phyloP scores from a whole-genome alignment of 768 basidiomycete species.

The Mycena vulgaris region DNA sequence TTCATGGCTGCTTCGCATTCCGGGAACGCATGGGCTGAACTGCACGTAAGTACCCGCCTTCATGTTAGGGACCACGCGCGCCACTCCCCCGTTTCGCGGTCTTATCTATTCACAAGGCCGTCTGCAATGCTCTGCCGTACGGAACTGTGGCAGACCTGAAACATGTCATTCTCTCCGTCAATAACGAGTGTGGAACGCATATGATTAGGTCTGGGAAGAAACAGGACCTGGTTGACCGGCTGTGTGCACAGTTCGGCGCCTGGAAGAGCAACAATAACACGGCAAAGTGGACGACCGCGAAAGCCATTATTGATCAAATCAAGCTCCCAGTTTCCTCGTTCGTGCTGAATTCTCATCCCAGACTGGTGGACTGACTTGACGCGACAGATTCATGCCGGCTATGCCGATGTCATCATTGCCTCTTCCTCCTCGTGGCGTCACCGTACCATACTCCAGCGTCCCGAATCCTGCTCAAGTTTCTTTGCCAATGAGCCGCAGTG shows the following conservation, averaged over 20 bases:
- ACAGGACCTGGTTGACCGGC: constrained; percentile 30
- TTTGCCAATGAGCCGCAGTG: constrained; percentile 20
- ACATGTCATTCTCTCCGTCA: constrained; percentile 23
- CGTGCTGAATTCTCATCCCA: neutral
- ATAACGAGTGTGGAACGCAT: constrained; percentile 13
- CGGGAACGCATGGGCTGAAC: constrained; percentile 4
- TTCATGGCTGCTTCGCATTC: constrained; percentile 16
- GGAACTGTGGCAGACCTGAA: constrained; percentile 27
- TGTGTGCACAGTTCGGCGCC: constrained; percentile 16
- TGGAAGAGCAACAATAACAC: constrained; percentile 21
- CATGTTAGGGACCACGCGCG: neutral
- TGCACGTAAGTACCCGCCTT: neutral
- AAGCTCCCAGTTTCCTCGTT: constrained; percentile 14
- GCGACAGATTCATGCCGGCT: neutral
- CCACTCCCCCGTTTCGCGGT: neutral
- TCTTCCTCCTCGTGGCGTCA: neutral
- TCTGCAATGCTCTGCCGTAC: constrained; percentile 20
- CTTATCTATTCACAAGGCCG: constrained; percentile 23
- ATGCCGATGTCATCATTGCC: constrained; percentile 10
- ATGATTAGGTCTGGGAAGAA: constrained; percentile 24
- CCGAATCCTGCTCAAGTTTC: constrained; percentile 18
- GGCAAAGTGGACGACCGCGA: constrained; percentile 9
- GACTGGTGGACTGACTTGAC: neutral
- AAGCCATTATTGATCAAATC: constrained; percentile 6
- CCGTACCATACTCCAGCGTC: neutral